Evolutionary conservation across 2,329 filamentous ascomycete species (phyloP), one percentile per base, ranked within the genome.

Genomic region (Lasiodiplodia hormozganensis): DNA sequence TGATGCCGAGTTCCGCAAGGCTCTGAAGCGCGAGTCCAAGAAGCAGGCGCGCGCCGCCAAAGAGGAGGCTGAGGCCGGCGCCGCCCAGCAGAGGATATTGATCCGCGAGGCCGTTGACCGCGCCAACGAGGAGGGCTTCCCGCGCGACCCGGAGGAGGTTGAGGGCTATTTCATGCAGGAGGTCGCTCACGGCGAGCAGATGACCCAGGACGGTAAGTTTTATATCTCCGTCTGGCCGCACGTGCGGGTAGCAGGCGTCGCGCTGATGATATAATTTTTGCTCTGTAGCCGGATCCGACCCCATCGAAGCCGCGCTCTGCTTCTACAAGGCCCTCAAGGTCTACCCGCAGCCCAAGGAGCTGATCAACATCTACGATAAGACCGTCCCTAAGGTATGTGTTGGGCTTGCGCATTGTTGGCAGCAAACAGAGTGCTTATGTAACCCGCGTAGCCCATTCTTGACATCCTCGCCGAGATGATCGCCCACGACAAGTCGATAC

Each of bases 261-360:
- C 12, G 40, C 62, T 60, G 18, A 62, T 38, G 25, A 49, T 28
- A 25, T 28, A 31, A 12, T 31, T n/a, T 21, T 49, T 21, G 5
- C 62, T 38, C 47, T 28, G 34, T 47, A 62, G 38, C 74, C 92
- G 90, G 90, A 74, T 83, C 88, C 73, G 88, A 90, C 77, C 85
- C 87, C 51, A 82, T 97, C 69, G 94, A 97, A 73, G 93, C 96
- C 64, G 95, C 96, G 58, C 85, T 98, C 70, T 93, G 92, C 81
- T 99, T 99, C 84, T 99, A 98, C 88, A 96, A 94, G 87, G 96
- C 94, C 54, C 88, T 99, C 73, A 99, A 99, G 88, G 96, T 98
- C 74, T 99, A 99, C 84, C 96, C 96, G 65, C 92, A 93, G 76
- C 96, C 95, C 14, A 88, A 90, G 75, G 96, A 98, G 78, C 86